These are phyloP conservation scores for Ophiostoma fasciatum DNA, from an alignment of 2,329 filamentous ascomycete genomes.

Conservation along the genomic window DNA sequence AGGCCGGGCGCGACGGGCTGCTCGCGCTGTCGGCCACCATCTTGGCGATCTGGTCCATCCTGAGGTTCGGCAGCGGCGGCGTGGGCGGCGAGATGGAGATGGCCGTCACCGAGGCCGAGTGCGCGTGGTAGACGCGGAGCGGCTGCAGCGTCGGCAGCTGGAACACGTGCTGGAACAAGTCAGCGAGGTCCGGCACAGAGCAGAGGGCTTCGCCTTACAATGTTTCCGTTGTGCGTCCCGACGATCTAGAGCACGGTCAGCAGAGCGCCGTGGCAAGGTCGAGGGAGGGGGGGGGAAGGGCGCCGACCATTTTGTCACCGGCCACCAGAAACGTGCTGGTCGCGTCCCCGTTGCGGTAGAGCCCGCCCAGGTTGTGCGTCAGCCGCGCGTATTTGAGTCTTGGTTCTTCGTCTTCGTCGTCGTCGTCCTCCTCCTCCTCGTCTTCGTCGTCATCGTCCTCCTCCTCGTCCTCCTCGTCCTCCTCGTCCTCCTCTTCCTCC, in stretches of 20 bases:
- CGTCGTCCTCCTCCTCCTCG: conserved; percentile 54
- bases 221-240: conserved; percentile 92
- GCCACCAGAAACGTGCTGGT: conserved; percentile 82
- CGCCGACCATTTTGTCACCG: conserved; percentile 88
- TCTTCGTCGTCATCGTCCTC: conserved; percentile 37
- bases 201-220: conserved; percentile 40
- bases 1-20: conserved; percentile 19
- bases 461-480: conserved; percentile 19
- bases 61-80: conserved; percentile 32
- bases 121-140: conserved; percentile 78
- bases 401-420: conserved; percentile 87
- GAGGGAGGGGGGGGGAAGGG: neutral
- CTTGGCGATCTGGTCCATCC: conserved; percentile 23
- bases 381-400: conserved; percentile 83
- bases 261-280: neutral
- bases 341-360: conserved; percentile 91
- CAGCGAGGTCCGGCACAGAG: conserved; percentile 7
- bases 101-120: conserved; percentile 78
- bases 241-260: conserved; percentile 44
- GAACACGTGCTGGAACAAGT: conserved; percentile 54
- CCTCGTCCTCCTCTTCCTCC: neutral
- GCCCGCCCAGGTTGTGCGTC: conserved; percentile 60
- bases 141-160: conserved; percentile 69
- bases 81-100: conserved; percentile 84
- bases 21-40: conserved; percentile 21